These are phyloP conservation scores for Penicillium ochrochloron DNA, from an alignment of 495 filamentous ascomycete species.

Conservation along the genomic window DNA sequence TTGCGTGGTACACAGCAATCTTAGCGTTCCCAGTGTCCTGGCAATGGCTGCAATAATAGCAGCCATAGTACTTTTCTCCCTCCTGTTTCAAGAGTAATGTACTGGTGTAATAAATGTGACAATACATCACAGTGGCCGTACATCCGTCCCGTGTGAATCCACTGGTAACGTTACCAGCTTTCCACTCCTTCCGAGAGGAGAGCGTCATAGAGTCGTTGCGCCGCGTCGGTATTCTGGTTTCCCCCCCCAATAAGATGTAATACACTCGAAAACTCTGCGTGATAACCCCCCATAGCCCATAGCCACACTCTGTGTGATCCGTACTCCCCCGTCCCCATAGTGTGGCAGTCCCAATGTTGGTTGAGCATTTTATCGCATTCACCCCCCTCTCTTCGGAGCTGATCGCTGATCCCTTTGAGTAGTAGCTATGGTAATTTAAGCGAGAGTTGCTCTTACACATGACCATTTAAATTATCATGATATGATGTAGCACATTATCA, in stretches of 20 bases:
- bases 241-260: slow-evolving; percentile 3
- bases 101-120: slow-evolving; percentile 10
- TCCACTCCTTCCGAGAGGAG: slow-evolving; percentile 30
- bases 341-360: not conserved
- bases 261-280: slow-evolving; percentile 3
- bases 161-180: slow-evolving; percentile 29
- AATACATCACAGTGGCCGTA: slow-evolving; percentile 7
- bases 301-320: not conserved
- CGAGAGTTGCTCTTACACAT: not conserved
- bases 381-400: not conserved
- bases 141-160: slow-evolving; percentile 12
- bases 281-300: not conserved
- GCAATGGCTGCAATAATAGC: not conserved
- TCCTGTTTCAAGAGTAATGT: not conserved
- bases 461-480: not conserved
- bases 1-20: not conserved
- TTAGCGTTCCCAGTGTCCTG: slow-evolving; percentile 2
- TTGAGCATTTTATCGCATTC: not conserved
- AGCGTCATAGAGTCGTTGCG: slow-evolving; percentile 31
- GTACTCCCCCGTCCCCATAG: not conserved
- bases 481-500: not conserved
- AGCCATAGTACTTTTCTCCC: not conserved
- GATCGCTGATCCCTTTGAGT: not conserved
- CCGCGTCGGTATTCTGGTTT: slow-evolving; percentile 18
- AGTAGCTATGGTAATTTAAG: not conserved